Evolutionary conservation across 2,329 filamentous ascomycete species (phyloP), one percentile per base, ranked within the genome.

Genomic region (Hypoxylon sp.): DNA sequence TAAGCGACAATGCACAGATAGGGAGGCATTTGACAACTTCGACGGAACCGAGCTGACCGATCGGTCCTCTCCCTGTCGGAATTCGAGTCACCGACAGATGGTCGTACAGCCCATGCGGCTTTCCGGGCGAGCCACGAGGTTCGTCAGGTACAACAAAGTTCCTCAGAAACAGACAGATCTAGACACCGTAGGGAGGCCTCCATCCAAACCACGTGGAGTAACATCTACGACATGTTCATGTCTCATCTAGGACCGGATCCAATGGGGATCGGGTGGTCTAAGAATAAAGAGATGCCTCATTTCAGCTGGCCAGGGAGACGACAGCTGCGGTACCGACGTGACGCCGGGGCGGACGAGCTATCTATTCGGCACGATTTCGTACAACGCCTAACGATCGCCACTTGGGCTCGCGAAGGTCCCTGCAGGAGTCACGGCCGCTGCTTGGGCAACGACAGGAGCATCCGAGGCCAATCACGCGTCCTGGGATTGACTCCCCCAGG

Each of bases 241-340:
- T 63, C 59, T 65, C 55, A 63, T 64, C 57, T 57, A 48, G 33
- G 15, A 17, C 18, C 2, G 38, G 41, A 46, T 35, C 65, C 65
- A 67, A 69, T 67, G 41, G 51, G 53, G 55, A 10, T 18, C n/a
- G n/a, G n/a, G n/a, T n/a, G n/a, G n/a, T n/a, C n/a, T n/a, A n/a
- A n/a, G n/a, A n/a, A n/a, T 40, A 29, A 31, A 31, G 40, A 43
- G 15, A 35, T 21, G 53, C 26, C 43, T 20, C 50, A 52, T 60
- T 17, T 64, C 66, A 66, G 64, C 64, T 62, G 33, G 29, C 58
- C 60, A 58, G 56, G 62, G 49, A 42, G 46, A 49, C 27, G 40
- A 42, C n/a, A n/a, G 38, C 38, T 29, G 33, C 40, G 43, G 43
- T 55, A 60, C 42, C 55, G 51, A 59, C 41, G 55, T 29, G 42